These are phyloP conservation scores for Ophiostoma novo-ulmi DNA, from an alignment of 2,329 filamentous ascomycete genomes.

Conservation along the genomic window DNA sequence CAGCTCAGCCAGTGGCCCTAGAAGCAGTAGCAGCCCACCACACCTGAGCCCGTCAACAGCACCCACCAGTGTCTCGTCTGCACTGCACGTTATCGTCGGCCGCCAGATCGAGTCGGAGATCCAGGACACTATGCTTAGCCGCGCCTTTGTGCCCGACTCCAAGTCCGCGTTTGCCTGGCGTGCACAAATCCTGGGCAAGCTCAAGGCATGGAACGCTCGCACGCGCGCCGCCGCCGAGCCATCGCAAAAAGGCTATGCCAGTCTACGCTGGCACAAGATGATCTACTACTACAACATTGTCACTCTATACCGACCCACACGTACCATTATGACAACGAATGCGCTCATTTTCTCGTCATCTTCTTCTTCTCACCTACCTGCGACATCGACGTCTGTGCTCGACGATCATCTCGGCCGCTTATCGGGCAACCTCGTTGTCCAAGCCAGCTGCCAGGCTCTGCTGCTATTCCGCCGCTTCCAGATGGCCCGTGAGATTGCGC, in stretches of 20 bases:
- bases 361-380: not conserved
- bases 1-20: not conserved
- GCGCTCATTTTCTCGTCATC: not conserved
- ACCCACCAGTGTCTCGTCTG: slow-evolving; percentile 30
- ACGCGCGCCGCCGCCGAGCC: slow-evolving; percentile 29
- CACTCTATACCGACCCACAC: slow-evolving; percentile 32
- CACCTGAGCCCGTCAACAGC: slow-evolving; percentile 17
- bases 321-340: slow-evolving; percentile 12
- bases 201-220: slow-evolving; percentile 28
- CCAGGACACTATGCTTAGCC: slow-evolving; percentile 29
- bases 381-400: not conserved
- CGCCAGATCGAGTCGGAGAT: slow-evolving; percentile 33
- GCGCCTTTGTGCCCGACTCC: slow-evolving; percentile 29
- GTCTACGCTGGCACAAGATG: slow-evolving; percentile 32
- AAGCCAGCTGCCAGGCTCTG: slow-evolving; percentile 31
- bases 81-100: slow-evolving; percentile 31
- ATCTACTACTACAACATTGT: slow-evolving; percentile 33
- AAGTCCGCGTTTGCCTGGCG: slow-evolving; percentile 29
- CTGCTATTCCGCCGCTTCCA: slow-evolving; percentile 33
- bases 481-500: slow-evolving; percentile 30
- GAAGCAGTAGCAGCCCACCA: not conserved
- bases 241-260: slow-evolving; percentile 25
- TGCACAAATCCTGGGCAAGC: slow-evolving; percentile 29
- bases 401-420: slow-evolving; percentile 24
- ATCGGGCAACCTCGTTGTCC: slow-evolving; percentile 31